These are phyloP conservation scores for Helicocarpus griseus DNA, from an alignment of 2,329 filamentous ascomycete genomes.

Conservation along the genomic window DNA sequence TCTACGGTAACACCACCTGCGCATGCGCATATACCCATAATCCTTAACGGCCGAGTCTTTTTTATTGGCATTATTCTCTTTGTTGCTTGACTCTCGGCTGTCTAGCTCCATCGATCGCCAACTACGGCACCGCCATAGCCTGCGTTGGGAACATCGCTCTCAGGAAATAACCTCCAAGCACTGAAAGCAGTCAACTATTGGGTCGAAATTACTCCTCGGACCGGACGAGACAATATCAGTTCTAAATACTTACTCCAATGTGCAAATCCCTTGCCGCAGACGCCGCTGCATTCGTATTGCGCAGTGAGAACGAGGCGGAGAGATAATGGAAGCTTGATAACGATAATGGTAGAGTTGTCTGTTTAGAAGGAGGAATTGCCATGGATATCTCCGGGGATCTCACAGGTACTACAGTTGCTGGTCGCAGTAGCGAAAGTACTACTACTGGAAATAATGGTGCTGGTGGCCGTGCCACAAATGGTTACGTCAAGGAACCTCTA, in stretches of 20 bases:
- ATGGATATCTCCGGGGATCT: not conserved
- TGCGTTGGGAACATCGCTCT: too few relatives aligned
- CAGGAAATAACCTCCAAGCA: too few relatives aligned
- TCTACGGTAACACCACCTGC: too few relatives aligned
- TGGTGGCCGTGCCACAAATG: not conserved
- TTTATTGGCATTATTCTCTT: too few relatives aligned
- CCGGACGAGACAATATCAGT: too few relatives aligned
- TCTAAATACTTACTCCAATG: not conserved
- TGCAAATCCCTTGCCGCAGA: not conserved
- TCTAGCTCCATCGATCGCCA: too few relatives aligned
- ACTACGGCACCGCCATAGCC: too few relatives aligned
- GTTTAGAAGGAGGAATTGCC: not conserved
- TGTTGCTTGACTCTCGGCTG: too few relatives aligned
- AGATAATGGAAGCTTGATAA: not conserved
- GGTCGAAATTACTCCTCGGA: too few relatives aligned
- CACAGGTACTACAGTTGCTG: not conserved
- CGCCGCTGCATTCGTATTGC: not conserved
- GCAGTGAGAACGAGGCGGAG: not conserved
- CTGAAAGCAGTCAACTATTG: too few relatives aligned
- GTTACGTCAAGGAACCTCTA: not conserved
- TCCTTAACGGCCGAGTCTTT: too few relatives aligned
- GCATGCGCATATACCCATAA: too few relatives aligned
- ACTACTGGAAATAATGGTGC: not conserved
- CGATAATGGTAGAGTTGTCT: not conserved
- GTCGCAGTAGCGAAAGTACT: not conserved